Conservation (phyloP, 768 basidiomycete species). For the Leccinum barrowsii region DNA sequence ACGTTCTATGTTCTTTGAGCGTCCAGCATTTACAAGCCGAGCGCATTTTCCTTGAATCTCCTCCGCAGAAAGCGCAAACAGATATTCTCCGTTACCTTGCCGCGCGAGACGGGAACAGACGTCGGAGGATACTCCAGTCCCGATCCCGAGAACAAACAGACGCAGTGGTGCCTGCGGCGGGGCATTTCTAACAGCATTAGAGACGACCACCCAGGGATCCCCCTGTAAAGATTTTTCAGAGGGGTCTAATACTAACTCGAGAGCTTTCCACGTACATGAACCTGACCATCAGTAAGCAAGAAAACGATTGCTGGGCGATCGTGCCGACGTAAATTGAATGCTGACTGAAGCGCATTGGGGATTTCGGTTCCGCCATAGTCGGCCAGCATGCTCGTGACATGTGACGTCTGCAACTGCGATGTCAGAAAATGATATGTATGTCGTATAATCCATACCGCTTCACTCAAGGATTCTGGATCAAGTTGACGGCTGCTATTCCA, state of each 20-base stretch:
- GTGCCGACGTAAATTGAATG: conserved; percentile 34
- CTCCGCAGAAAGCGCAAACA: conserved; percentile 45
- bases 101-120: conserved; percentile 53
- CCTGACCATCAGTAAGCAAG: conserved; percentile 57
- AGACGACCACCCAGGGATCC: conserved; percentile 16
- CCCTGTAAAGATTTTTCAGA: conserved; percentile 2
- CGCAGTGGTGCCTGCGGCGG: conserved; percentile 36
- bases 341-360: conserved; percentile 35
- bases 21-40: conserved; percentile 48
- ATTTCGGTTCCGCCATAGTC: conserved; percentile 54
- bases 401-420: conserved; percentile 31
- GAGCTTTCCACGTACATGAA: conserved; percentile 20
- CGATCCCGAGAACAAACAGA: conserved; percentile 60
- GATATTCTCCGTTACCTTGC: conserved; percentile 47
- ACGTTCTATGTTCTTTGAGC: conserved; percentile 42
- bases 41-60: conserved; percentile 48
- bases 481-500: conserved; percentile 38
- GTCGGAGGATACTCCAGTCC: conserved; percentile 44
- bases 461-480: conserved; percentile 24
- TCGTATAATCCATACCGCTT: conserved; percentile 33
- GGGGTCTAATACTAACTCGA: background rate
- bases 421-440: conserved; percentile 6
- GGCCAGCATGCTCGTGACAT: conserved; percentile 40
- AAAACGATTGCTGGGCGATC: conserved; percentile 47
- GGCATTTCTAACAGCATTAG: conserved; percentile 33